Evolutionary conservation across 2,329 filamentous ascomycete genomes (phyloP).

Genomic region (Penicillium sp.): DNA sequence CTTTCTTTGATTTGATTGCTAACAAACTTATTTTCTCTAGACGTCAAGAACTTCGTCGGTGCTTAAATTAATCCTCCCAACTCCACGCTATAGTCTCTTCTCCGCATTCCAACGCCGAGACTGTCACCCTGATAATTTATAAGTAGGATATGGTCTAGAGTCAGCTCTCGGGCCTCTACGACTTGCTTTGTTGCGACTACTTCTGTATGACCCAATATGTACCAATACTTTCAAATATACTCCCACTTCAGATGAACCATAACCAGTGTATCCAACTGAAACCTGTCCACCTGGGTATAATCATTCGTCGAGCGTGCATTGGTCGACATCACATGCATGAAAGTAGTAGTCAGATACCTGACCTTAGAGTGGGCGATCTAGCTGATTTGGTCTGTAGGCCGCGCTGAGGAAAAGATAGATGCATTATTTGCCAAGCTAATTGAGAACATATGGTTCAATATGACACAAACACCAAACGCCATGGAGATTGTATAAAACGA

Average conservation of each 20-base stretch:
- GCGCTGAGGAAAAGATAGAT: not conserved
- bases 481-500: not conserved
- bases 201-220: constrained; percentile 4
- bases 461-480: constrained; percentile 2
- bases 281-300: no score
- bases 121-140: not conserved
- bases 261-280: no score
- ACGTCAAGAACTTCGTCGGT: constrained; percentile 82
- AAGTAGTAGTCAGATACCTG: not conserved
- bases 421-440: not conserved
- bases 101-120: constrained; percentile 25
- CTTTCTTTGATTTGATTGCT: not conserved
- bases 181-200: not conserved
- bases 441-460: not conserved
- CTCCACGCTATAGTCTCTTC: constrained; percentile 37
- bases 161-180: constrained; percentile 28
- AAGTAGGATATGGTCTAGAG: not conserved
- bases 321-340: no score
- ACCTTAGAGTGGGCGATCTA: not conserved
- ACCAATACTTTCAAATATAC: constrained; percentile 13
- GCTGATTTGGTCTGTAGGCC: not conserved
- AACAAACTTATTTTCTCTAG: constrained; percentile 38
- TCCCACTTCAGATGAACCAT: not conserved
- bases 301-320: no score
- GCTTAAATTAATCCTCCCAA: constrained; percentile 51